Evolutionary conservation across 2,329 filamentous ascomycete genomes (phyloP).

Genomic region (Teratosphaeriaceae sp.): DNA sequence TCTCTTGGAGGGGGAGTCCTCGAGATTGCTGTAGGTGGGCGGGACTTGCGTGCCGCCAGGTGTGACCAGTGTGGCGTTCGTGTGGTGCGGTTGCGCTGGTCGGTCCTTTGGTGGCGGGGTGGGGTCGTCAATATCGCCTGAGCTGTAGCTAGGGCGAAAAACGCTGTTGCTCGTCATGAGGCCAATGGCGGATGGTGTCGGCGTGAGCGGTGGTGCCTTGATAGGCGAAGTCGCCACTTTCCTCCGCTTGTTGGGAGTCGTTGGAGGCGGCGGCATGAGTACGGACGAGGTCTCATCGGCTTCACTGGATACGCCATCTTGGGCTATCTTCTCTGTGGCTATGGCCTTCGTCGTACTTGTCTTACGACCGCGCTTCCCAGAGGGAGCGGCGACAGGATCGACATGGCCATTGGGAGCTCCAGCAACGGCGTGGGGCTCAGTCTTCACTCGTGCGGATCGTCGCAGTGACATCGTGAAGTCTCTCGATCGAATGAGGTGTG

Average conservation of each 20-base stretch:
- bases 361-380: slow-evolving; percentile 18
- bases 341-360: slow-evolving; percentile 11
- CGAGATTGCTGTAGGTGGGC: slow-evolving; percentile 37
- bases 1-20: slow-evolving; percentile 31
- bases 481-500: background rate
- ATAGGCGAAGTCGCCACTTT: slow-evolving; percentile 18
- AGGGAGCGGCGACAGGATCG: slow-evolving; percentile 9
- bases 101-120: slow-evolving; percentile 35
- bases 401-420: slow-evolving; percentile 4
- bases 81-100: slow-evolving; percentile 56
- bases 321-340: no score
- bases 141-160: slow-evolving; percentile 29
- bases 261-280: slow-evolving; percentile 26
- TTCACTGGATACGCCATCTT: slow-evolving; percentile 9
- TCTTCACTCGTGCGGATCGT: slow-evolving; percentile 43
- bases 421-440: slow-evolving; percentile 6
- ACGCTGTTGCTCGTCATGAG: slow-evolving; percentile 36
- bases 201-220: slow-evolving; percentile 37
- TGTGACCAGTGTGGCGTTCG: slow-evolving; percentile 66
- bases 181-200: slow-evolving; percentile 44
- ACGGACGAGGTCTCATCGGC: slow-evolving; percentile 7
- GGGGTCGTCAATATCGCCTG: slow-evolving; percentile 34
- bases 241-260: slow-evolving; percentile 23
- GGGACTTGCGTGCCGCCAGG: slow-evolving; percentile 61
- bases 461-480: slow-evolving; percentile 43